phyloP scores from a whole-genome alignment of 768 basidiomycete species.

The Trametes punicea region DNA sequence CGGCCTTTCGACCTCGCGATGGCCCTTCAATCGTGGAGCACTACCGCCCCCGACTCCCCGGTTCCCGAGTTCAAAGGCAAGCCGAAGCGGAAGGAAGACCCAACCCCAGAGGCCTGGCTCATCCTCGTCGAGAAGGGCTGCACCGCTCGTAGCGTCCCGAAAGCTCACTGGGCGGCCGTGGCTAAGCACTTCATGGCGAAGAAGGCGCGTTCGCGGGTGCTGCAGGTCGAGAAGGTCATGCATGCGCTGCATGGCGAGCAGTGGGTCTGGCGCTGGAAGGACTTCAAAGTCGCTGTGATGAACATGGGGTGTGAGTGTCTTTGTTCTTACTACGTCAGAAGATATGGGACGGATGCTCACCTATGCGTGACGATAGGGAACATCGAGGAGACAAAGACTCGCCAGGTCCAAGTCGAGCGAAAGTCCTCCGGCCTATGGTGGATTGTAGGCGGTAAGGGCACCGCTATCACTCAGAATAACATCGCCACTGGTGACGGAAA shows the following conservation, averaged over 20 bases:
- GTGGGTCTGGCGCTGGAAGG: slow-evolving; percentile 82
- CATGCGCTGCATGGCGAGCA: slow-evolving; percentile 55
- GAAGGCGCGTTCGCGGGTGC: slow-evolving; percentile 60
- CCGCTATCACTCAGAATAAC: background rate
- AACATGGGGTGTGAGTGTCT: slow-evolving; percentile 76
- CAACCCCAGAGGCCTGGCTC: slow-evolving; percentile 68
- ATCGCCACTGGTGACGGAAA: no score
- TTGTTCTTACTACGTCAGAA: background rate
- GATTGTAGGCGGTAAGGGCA: slow-evolving; percentile 17
- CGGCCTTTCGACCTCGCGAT: slow-evolving; percentile 8
- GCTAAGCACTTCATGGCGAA: slow-evolving; percentile 74
- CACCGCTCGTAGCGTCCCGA: slow-evolving; percentile 60
- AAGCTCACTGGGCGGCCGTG: slow-evolving; percentile 79
- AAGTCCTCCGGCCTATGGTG: slow-evolving; percentile 28
- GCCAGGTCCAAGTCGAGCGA: slow-evolving; percentile 25
- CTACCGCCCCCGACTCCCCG: background rate
- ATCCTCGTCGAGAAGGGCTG: slow-evolving; percentile 67
- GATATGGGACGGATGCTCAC: background rate
- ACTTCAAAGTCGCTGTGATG: slow-evolving; percentile 69
- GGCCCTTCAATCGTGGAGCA: slow-evolving; percentile 5
- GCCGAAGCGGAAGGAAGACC: slow-evolving; percentile 54
- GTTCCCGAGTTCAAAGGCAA: slow-evolving; percentile 52
- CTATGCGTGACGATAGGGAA: slow-evolving; percentile 11
- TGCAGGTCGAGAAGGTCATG: slow-evolving; percentile 71
- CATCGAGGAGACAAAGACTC: slow-evolving; percentile 26